Evolutionary conservation across 441 rosid species (phyloP).

Genomic region (Cnidoscolus chayamansa): DNA sequence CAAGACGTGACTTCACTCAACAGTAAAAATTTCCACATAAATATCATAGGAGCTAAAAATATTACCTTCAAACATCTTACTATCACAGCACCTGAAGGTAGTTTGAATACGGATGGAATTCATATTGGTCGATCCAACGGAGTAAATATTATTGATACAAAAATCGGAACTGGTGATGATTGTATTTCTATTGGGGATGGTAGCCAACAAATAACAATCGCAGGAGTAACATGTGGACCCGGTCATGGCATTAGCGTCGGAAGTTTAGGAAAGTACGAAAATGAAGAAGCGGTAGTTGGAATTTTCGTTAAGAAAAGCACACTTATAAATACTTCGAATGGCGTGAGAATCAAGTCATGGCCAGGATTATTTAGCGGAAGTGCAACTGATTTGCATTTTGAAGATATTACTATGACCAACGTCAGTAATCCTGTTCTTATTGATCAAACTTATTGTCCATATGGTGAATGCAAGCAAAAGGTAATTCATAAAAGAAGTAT

Average conservation of each 20-base stretch:
- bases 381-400: not conserved
- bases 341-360: not conserved
- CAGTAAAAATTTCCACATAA: not conserved
- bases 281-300: not conserved
- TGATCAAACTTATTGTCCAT: not conserved
- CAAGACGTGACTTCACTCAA: not conserved
- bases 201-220: not conserved
- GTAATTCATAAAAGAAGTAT: too few relatives aligned
- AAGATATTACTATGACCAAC: not conserved
- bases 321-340: not conserved
- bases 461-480: not conserved
- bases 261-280: not conserved
- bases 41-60: not conserved
- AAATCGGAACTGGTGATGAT: not conserved
- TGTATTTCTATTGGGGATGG: constrained; percentile 4
- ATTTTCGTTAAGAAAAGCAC: not conserved
- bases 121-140: not conserved
- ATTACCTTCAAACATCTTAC: not conserved
- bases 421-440: not conserved
- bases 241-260: not conserved
- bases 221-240: not conserved
- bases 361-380: not conserved
- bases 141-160: not conserved
- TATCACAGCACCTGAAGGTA: not conserved
- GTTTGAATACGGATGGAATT: not conserved